phyloP scores from a whole-genome alignment of 2,329 filamentous ascomycete species.

The Mollisia scopiformis region DNA sequence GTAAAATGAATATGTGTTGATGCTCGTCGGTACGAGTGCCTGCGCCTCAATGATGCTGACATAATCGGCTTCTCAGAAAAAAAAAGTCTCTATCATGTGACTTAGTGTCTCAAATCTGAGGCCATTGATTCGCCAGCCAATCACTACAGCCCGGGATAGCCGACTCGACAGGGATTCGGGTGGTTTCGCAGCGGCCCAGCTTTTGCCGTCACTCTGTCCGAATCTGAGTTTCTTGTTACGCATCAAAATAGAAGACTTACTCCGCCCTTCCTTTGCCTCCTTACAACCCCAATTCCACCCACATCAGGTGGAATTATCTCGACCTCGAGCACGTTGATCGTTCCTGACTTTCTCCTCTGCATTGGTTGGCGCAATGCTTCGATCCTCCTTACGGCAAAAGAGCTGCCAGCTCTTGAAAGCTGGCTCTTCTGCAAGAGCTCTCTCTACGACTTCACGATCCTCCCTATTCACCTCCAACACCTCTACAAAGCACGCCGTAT shows the following conservation, averaged over 20 bases:
- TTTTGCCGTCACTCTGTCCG: conserved; percentile 10
- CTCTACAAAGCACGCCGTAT: conserved; percentile 43
- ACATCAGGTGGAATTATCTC: background rate
- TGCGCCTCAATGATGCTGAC: background rate
- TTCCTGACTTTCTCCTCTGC: conserved; percentile 26
- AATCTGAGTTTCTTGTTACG: conserved; percentile 15
- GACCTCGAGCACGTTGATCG: background rate
- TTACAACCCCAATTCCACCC: conserved; percentile 5
- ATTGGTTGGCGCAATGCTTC: conserved; percentile 66
- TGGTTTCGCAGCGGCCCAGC: background rate
- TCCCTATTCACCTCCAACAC: conserved; percentile 43
- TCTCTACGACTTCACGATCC: conserved; percentile 41
- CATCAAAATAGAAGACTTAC: conserved; percentile 44
- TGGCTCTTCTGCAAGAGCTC: conserved; percentile 45
- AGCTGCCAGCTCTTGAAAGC: conserved; percentile 65
- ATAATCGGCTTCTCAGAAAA: background rate
- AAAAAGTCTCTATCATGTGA: background rate
- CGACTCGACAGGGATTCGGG: background rate
- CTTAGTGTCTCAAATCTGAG: background rate
- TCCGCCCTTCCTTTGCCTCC: conserved; percentile 49
- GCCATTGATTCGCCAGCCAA: background rate
- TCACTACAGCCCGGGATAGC: background rate
- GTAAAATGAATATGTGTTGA: background rate
- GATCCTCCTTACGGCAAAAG: conserved; percentile 67
- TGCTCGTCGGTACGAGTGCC: too few relatives aligned